Percentiles rank a stretch among this genome's conserved stretches.
These are phyloP conservation scores for Hemileccinum rubropunctum DNA, from an alignment of 768 basidiomycete genomes.

Conservation along the genomic window DNA sequence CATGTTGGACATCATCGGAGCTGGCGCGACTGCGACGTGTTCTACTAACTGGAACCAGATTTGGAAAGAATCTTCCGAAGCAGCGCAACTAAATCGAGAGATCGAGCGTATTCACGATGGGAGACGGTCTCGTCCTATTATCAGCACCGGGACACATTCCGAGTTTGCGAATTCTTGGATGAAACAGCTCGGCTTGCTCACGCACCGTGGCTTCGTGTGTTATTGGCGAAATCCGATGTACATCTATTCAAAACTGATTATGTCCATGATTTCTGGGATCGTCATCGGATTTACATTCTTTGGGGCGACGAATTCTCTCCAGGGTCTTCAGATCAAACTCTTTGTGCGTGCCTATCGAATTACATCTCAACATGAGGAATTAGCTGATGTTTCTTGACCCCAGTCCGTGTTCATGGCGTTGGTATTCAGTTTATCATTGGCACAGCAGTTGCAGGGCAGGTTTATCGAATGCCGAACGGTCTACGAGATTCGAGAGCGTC, in stretches of 20 bases:
- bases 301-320: slow-evolving; percentile 32
- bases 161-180: slow-evolving; percentile 41
- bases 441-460: slow-evolving; percentile 58
- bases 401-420: slow-evolving; percentile 52
- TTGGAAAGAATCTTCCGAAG: slow-evolving; percentile 47
- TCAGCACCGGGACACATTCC: slow-evolving; percentile 19
- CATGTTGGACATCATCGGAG: slow-evolving; percentile 54
- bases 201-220: slow-evolving; percentile 29
- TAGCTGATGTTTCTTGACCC: not conserved
- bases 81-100: slow-evolving; percentile 35
- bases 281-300: slow-evolving; percentile 46
- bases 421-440: slow-evolving; percentile 42
- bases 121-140: slow-evolving; percentile 26
- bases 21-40: slow-evolving; percentile 47
- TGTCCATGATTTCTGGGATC: slow-evolving; percentile 33
- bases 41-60: slow-evolving; percentile 47
- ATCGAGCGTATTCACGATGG: slow-evolving; percentile 43
- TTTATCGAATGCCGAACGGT: slow-evolving; percentile 54
- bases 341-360: slow-evolving; percentile 30
- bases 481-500: slow-evolving; percentile 63
- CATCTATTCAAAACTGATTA: slow-evolving; percentile 37
- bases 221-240: slow-evolving; percentile 44
- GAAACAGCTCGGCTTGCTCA: slow-evolving; percentile 33
- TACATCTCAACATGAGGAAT: rapidly evolving
- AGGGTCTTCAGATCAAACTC: slow-evolving; percentile 42